These are phyloP conservation scores for Aspergillus incahuasiensis DNA, from an alignment of 495 filamentous ascomycete species.

Conservation along the genomic window DNA sequence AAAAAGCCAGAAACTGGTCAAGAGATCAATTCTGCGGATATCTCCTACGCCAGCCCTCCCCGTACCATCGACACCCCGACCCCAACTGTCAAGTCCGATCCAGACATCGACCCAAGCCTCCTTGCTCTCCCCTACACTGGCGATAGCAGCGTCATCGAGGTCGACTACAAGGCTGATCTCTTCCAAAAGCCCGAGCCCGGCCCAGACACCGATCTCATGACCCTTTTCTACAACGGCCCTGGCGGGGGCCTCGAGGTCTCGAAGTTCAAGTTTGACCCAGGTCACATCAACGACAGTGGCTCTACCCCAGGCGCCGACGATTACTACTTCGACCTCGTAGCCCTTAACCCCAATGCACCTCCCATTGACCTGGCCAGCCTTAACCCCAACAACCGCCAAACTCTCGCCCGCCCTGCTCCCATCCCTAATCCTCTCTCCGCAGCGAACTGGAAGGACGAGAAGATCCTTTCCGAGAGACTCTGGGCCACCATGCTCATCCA, in stretches of 20 bases:
- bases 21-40: not conserved
- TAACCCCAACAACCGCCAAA: not conserved
- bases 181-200: too few species aligned
- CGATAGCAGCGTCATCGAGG: too few species aligned
- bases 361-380: not conserved
- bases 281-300: not conserved
- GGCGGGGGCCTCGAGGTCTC: not conserved
- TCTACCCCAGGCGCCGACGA: not conserved
- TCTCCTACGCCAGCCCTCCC: not conserved
- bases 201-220: too few species aligned
- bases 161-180: too few species aligned
- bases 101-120: too few species aligned
- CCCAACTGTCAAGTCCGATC: too few species aligned
- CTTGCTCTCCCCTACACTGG: too few species aligned
- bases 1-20: not conserved
- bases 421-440: not conserved
- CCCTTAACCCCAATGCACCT: too few species aligned
- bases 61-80: not conserved
- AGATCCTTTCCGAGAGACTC: not conserved
- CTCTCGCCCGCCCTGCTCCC: too few species aligned
- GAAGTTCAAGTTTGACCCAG: not conserved
- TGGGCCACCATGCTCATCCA: not conserved
- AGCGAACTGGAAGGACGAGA: not conserved
- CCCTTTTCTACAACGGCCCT: too few species aligned
- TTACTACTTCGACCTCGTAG: not conserved